Conservation (phyloP, 352 stramenopile genomes). For the Chrysophaeum taylorii region DNA sequence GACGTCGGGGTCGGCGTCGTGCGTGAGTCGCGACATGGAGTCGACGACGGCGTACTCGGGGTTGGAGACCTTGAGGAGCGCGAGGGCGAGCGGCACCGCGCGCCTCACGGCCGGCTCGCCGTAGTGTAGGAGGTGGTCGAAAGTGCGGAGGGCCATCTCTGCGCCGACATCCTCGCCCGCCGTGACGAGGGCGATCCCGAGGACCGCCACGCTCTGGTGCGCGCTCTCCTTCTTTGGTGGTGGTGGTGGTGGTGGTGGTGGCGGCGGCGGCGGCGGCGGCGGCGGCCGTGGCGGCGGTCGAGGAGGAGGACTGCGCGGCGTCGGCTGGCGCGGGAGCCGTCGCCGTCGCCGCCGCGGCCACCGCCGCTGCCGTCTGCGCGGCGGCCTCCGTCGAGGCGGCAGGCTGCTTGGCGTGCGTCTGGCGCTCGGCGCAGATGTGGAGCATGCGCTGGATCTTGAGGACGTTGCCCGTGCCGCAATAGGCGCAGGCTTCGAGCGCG, state of each 20-base stretch:
- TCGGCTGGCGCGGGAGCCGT: too few species aligned
- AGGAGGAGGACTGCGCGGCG: too few species aligned
- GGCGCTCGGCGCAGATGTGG: constrained; percentile 90
- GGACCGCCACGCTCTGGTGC: constrained; percentile 74
- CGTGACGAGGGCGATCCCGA: constrained; percentile 94
- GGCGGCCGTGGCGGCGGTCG: not conserved
- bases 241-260: not conserved
- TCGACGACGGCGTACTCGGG: constrained; percentile 92
- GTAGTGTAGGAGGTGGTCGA: constrained; percentile 99
- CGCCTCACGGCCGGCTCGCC: constrained; percentile 91
- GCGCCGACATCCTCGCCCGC: constrained; percentile 87
- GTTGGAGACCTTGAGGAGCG: constrained; percentile 90
- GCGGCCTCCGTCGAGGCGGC: too few species aligned
- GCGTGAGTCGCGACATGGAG: constrained; percentile 91
- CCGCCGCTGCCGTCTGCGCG: too few species aligned
- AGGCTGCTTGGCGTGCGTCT: too few species aligned
- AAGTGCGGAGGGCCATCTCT: constrained; percentile 96
- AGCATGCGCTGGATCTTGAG: constrained; percentile 95
- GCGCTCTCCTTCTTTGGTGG: not conserved
- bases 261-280: not conserved
- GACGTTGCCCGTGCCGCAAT: constrained; percentile 96
- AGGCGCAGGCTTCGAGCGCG: constrained; percentile 93
- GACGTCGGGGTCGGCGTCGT: constrained; percentile 90
- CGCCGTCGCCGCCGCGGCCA: too few species aligned
- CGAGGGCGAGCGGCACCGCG: constrained; percentile 89